Percentiles rank a stretch among this genome's conserved stretches.
phyloP scores from a whole-genome alignment of 129 eudicot genomes.

The Silybum marianum region DNA sequence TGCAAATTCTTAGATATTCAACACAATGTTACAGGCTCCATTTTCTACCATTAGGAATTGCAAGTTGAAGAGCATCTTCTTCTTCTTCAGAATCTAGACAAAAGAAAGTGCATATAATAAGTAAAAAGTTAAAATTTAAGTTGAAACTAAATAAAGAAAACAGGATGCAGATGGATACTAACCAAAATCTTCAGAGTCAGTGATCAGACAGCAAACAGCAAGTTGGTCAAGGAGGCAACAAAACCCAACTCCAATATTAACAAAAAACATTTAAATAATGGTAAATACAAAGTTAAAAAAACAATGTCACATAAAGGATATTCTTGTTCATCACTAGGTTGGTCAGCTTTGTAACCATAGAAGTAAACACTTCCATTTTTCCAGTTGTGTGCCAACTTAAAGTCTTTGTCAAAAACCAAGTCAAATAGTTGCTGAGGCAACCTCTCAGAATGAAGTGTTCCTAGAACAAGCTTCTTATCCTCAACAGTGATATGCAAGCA shows the following conservation, averaged over 20 bases:
- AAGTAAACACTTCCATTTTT: constrained; percentile 78
- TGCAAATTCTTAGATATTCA: neutral
- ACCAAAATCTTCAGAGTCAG: constrained; percentile 52
- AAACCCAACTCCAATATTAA: neutral
- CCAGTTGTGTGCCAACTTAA: constrained; percentile 74
- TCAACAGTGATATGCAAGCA: constrained; percentile 52
- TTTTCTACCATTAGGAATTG: constrained; percentile 48
- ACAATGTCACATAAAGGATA: constrained; percentile 51
- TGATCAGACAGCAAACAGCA: constrained; percentile 26
- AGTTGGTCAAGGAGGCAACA: constrained; percentile 50
- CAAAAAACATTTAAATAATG: neutral
- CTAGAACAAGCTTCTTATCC: constrained; percentile 72
- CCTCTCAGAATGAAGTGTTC: constrained; percentile 64
- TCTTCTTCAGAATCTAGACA: constrained; percentile 60
- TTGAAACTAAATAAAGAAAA: neutral
- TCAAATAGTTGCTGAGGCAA: constrained; percentile 79
- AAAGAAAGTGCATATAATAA: neutral
- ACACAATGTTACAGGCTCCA: neutral
- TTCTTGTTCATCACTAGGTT: constrained; percentile 56
- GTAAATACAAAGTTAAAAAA: neutral
- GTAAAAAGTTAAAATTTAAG: neutral
- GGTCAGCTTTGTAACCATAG: constrained; percentile 67
- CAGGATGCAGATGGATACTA: neutral
- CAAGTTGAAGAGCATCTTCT: constrained; percentile 41
- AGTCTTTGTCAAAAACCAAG: constrained; percentile 74